phyloP scores from a whole-genome alignment of 148 eudicot genomes.

The Vaccinium darrowii region DNA sequence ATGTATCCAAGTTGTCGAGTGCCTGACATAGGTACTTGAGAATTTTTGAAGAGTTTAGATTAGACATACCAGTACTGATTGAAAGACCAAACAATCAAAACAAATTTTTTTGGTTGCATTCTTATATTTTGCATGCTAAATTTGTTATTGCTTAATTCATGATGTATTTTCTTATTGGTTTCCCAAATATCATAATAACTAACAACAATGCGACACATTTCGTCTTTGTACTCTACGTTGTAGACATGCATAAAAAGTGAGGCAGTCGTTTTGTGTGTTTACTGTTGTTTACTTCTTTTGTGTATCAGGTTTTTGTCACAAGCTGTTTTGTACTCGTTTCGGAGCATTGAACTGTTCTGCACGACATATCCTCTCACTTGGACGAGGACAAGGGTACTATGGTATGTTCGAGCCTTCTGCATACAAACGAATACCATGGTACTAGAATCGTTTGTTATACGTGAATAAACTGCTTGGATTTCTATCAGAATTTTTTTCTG shows the following conservation, averaged over 20 bases:
- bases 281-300: neutral
- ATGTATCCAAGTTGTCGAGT: too few relatives aligned
- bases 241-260: neutral
- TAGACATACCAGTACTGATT: neutral
- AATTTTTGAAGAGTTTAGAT: too few relatives aligned
- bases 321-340: neutral
- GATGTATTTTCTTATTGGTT: too few relatives aligned
- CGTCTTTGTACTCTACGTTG: neutral
- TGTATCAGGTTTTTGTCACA: neutral
- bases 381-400: conserved; percentile 5
- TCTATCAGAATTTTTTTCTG: neutral
- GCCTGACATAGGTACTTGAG: too few relatives aligned
- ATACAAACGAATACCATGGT: neutral
- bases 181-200: too few relatives aligned
- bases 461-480: neutral
- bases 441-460: neutral
- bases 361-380: conserved; percentile 10
- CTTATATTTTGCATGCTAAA: neutral
- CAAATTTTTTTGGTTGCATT: neutral
- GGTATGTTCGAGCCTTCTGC: conserved; percentile 3
- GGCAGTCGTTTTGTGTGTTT: neutral
- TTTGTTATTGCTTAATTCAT: neutral
- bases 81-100: neutral
- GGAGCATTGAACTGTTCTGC: neutral
- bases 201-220: neutral